Base-by-base conservation (phyloP, 2,329 filamentous ascomycete genomes). In the Bisporella sp. region DNA sequence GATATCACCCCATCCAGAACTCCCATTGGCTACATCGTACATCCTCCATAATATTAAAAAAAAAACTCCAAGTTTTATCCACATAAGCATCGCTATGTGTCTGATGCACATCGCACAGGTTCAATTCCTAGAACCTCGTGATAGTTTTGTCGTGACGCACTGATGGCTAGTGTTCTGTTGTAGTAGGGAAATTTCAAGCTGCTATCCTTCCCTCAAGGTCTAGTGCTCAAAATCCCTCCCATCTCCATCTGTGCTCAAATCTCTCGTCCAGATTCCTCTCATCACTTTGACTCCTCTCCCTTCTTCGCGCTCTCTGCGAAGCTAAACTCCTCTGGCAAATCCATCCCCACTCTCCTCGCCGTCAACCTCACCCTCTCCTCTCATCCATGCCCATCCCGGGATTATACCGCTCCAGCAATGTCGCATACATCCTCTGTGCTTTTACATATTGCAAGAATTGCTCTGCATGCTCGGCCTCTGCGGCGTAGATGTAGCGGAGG, bases 341-440 rank as follows among this genome's bases (percentile, higher is more conserved):
- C 79, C 85, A 96, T 89, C 13, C 92, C 93, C 40, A 97, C 90
- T 65, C 88, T 81, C 69, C 89, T 75, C 6, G 93, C 93, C 48
- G 87, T 87, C 72, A 96, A 72, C 51, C 89, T 73, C 41, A 96
- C 83, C 54, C 88, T 77, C 73, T 97, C 91, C 69, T 95, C 83
- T 83, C 85, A 58, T 86, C 82, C 85, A 96, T 88, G 58, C 81
- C 80, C 82, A 95, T 89, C 13, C 91, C 90, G 0, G 90, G 90
- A 68, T 97, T 97, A 71, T 99, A 97, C 60, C 91, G 78, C 70
- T 96, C 91, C 37, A 97, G 68, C 41, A 97, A 72, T 12, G 81
- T 84, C 30, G 81, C 78, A 67, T 97, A 96, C 65, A 81, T 80
- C 47, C 91, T 77, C 73, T 99, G 93, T n/a, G 91, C 85, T 60